Conservation (phyloP, 495 filamentous ascomycete species). For the Tricharina praecox region DNA sequence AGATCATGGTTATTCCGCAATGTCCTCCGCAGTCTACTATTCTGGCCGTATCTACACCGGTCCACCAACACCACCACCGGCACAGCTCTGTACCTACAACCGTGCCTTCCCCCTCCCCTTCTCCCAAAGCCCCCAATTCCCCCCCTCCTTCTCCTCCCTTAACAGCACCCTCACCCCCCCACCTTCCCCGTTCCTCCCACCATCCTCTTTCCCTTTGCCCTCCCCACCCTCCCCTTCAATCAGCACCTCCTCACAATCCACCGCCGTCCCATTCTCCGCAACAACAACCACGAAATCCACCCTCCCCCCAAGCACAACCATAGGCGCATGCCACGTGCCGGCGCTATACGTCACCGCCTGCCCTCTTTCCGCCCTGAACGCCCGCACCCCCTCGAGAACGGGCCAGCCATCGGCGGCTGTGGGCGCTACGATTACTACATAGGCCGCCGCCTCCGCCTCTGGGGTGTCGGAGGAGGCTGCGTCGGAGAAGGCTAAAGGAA, state of each 20-base stretch:
- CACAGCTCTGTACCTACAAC: conserved; percentile 1
- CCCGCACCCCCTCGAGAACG: conserved; percentile 50
- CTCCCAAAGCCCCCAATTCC: conserved; percentile 8
- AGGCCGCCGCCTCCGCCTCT: conserved; percentile 30
- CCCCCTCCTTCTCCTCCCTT: conserved; percentile 27
- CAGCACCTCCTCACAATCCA: conserved; percentile 74
- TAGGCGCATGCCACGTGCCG: conserved; percentile 94
- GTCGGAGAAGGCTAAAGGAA: conserved; percentile 52
- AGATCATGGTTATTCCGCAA: no score
- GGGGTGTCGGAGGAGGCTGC: conserved; percentile 17
- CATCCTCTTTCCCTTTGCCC: no score
- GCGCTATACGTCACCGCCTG: conserved; percentile 84
- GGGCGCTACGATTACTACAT: conserved; percentile 85
- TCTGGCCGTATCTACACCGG: no score
- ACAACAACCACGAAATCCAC: conserved; percentile 76
- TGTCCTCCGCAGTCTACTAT: no score
- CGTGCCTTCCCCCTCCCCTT: background rate
- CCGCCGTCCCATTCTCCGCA: conserved; percentile 63
- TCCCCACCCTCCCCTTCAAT: conserved; percentile 32
- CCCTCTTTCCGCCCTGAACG: conserved; percentile 41
- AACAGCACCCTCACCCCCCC: no score
- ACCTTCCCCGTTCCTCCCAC: no score
- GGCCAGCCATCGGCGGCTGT: conserved; percentile 46
- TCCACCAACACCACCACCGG: background rate
- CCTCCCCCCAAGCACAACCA: conserved; percentile 62